phyloP scores from a whole-genome alignment of 495 filamentous ascomycete species.

The Penicillium samsonianum region DNA sequence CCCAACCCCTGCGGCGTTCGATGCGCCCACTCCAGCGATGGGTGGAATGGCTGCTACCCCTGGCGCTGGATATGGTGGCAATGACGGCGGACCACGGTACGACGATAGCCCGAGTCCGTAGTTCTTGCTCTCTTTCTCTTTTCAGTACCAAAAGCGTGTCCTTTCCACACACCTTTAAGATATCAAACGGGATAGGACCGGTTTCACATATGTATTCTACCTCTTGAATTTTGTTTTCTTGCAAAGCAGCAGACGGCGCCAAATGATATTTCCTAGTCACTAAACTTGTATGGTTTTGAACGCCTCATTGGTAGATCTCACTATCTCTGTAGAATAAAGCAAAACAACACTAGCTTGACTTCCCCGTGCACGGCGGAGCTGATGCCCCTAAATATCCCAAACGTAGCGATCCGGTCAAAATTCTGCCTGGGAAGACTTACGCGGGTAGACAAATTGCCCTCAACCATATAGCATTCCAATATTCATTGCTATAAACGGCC shows the following conservation, averaged over 20 bases:
- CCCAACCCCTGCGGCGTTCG: slow-evolving; percentile 60
- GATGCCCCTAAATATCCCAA: not conserved
- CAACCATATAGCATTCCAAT: not conserved
- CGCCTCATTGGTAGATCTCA: too few species aligned
- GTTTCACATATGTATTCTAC: slow-evolving; percentile 33
- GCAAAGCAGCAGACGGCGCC: slow-evolving; percentile 18
- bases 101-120: slow-evolving; percentile 56
- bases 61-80: slow-evolving; percentile 62
- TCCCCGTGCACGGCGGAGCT: too few species aligned
- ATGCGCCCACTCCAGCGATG: slow-evolving; percentile 79
- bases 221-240: slow-evolving; percentile 26
- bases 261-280: slow-evolving; percentile 16
- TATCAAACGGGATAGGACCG: slow-evolving; percentile 20
- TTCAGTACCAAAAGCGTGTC: slow-evolving; percentile 7
- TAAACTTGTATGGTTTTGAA: not conserved
- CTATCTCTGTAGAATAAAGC: too few species aligned
- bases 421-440: not conserved
- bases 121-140: slow-evolving; percentile 12
- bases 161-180: slow-evolving; percentile 15
- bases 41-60: slow-evolving; percentile 70
- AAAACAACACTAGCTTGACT: too few species aligned
- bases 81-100: slow-evolving; percentile 60
- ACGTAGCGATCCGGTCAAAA: not conserved
- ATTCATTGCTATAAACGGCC: not conserved
- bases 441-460: not conserved